A percentile compares a stretch with the other conserved stretches of the same genome.
Conservation (phyloP, 179 eudicot species). For the Sideroxylon spinosum region DNA sequence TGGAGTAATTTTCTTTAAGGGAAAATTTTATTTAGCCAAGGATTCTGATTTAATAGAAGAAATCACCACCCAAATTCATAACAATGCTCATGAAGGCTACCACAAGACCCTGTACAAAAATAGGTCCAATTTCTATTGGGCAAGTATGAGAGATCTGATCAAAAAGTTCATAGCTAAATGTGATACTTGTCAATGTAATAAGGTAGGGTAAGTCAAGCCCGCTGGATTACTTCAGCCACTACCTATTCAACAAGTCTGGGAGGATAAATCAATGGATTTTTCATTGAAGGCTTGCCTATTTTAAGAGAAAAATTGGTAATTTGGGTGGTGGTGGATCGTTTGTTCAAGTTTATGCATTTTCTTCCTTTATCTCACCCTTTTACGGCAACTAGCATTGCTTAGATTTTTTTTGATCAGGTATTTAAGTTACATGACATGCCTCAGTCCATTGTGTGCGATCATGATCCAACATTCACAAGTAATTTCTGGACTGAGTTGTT, state of each 20-base stretch:
- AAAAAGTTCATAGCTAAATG: not conserved
- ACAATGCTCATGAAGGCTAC: not conserved
- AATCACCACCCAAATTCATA: not conserved
- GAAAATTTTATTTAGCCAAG: not conserved
- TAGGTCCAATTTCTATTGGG: not conserved
- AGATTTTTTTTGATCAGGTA: not conserved
- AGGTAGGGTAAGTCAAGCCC: not conserved
- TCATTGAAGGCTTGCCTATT: not conserved
- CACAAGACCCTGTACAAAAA: not conserved
- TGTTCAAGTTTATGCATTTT: not conserved
- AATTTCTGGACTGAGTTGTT: not conserved
- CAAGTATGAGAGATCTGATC: not conserved
- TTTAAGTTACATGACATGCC: not conserved
- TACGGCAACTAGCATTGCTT: not conserved
- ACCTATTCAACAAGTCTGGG: not conserved
- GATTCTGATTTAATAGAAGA: not conserved
- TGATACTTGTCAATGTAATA: not conserved
- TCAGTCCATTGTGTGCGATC: not conserved
- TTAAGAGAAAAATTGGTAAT: not conserved
- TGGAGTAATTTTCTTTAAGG: not conserved
- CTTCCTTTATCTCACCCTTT: not conserved
- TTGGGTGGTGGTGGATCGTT: not conserved
- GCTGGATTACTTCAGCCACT: not conserved
- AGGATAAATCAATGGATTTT: not conserved
- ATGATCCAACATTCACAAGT: not conserved